Base-by-base conservation (phyloP, 1,284 basidiomycete species). In the Meira nashicola region DNA sequence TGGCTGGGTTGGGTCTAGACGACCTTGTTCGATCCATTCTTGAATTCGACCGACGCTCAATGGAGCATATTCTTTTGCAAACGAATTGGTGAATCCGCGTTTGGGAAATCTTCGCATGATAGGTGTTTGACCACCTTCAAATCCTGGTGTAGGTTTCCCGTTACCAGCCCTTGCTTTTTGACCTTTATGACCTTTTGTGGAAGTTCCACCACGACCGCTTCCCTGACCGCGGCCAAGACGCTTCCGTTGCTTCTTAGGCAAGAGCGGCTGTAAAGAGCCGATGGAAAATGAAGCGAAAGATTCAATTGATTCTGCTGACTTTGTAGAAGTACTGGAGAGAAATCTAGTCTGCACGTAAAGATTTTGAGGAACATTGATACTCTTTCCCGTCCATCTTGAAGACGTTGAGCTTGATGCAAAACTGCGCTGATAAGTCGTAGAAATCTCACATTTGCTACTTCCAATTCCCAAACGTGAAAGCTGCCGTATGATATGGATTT, bases 51-150 rank as follows among this genome's bases (percentile, higher is more conserved):
- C 87, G 21, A 98, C 82, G 72, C 93, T 92, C 15, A 98, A 82
- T 0, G 91, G 87, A 6, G 89, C 89, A 81, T 85, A 94, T 2
- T 82, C 86, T 77, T 87, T 63, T 21, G 63, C 66, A 56, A 75
- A 69, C 92, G 86, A 85, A 81, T 96, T 97, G 62, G 87, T 84
- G 79, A 97, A 98, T 48, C 94, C 94, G 50, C 87, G 84, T 82
- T 98, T 98, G 9, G 94, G 94, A 77, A 93, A 90, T 49, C 87
- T 82, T 67, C 92, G 87, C n/a, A 87, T 87, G 59, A 98, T 85
- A 7, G 94, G 90, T 21, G 92, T 96, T 79, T 97, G 94, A 67
- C 94, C 94, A 75, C 94, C 94, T 79, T 95, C 93, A 69, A 97
- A 98, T 28, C 76, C 74, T 33, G 86, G 83, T 66, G 84, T 86